Evolutionary conservation across 2,329 filamentous ascomycete species (phyloP).

Genomic region (Zymoseptoria pseudotritici): DNA sequence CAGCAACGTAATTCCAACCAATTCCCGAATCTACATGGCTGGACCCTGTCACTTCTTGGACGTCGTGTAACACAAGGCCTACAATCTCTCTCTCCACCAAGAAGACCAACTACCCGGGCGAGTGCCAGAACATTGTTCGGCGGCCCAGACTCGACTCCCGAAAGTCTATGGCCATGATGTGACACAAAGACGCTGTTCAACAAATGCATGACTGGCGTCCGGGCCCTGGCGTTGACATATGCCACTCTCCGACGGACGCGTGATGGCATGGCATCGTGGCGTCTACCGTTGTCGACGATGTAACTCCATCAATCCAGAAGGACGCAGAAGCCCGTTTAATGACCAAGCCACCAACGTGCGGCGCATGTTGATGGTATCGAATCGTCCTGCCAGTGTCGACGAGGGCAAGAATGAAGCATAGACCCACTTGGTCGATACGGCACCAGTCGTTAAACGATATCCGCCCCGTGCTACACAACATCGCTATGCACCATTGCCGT

Average conservation of each 20-base stretch:
- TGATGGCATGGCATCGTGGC: conserved; percentile 1
- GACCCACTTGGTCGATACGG: not conserved
- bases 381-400: not conserved
- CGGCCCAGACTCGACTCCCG: not conserved
- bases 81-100: not conserved
- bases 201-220: conserved; percentile 3
- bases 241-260: conserved; percentile 14
- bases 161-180: not conserved
- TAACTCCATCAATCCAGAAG: conserved; percentile 4
- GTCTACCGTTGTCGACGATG: conserved; percentile 5
- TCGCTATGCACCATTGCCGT: not conserved
- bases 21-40: not conserved
- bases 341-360: not conserved
- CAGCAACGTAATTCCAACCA: not conserved
- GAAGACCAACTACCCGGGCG: conserved; percentile 14
- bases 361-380: not conserved
- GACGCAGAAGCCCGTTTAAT: conserved; percentile 7
- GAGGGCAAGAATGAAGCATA: not conserved
- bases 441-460: not conserved
- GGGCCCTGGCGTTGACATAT: conserved; percentile 15
- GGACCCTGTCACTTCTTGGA: not conserved
- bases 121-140: conserved; percentile 3
- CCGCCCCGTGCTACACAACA: not conserved
- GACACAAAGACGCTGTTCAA: conserved; percentile 2
- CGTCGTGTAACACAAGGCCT: conserved; percentile 7